Conservation (phyloP, 441 rosid species). For the Eutrema salsugineum region DNA sequence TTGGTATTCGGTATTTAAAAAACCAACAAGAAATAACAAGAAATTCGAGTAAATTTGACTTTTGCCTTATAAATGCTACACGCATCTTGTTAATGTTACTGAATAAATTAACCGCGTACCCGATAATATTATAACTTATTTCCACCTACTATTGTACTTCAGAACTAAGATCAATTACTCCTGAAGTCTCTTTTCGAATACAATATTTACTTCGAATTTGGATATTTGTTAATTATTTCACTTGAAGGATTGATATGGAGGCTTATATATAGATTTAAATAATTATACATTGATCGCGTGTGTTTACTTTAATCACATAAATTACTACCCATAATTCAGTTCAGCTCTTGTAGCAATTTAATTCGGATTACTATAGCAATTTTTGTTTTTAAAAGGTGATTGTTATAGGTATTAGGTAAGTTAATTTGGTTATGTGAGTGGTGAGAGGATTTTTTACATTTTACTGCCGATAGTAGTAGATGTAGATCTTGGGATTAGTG, state of each 20-base stretch:
- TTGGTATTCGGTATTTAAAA: slow-evolving; percentile 28
- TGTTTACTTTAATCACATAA: background rate
- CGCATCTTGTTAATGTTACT: background rate
- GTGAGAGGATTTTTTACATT: background rate
- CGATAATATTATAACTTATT: slow-evolving; percentile 1
- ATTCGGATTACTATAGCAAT: background rate
- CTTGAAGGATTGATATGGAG: background rate
- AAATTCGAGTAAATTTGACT: slow-evolving; percentile 39
- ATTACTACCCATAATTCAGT: background rate
- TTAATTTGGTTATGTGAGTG: background rate
- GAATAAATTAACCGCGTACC: background rate
- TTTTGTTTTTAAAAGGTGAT: background rate
- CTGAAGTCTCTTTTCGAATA: background rate
- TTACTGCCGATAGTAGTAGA: background rate
- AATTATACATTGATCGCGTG: background rate
- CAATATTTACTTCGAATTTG: slow-evolving; percentile 10
- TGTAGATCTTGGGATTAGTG: background rate
- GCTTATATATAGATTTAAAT: background rate
- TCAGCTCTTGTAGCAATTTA: background rate
- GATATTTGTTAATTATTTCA: slow-evolving; percentile 6
- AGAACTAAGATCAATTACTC: background rate
- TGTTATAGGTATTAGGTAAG: background rate
- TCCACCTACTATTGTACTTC: slow-evolving; percentile 4
- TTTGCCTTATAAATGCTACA: slow-evolving; percentile 34
- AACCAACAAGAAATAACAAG: slow-evolving; percentile 34